These are phyloP conservation scores for Diaporthe sp. DNA, from an alignment of 2,329 filamentous ascomycete genomes.

Conservation along the genomic window DNA sequence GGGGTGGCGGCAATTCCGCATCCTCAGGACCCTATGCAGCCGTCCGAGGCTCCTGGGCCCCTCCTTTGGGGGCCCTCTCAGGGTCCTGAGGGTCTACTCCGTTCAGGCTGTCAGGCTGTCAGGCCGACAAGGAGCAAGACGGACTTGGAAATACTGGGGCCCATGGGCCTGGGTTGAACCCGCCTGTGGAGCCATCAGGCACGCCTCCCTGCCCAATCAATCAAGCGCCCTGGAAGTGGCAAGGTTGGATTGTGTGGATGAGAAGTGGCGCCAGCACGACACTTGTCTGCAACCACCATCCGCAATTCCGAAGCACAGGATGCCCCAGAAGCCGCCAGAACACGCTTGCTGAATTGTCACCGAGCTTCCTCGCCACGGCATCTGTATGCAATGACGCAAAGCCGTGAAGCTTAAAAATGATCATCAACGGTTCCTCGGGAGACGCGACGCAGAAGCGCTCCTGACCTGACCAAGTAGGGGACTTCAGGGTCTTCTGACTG, in stretches of 20 bases:
- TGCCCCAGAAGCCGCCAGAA: slow-evolving; percentile 13
- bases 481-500: slow-evolving; percentile 9
- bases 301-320: not conserved
- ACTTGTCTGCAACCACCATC: not conserved
- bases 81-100: not conserved
- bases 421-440: not conserved
- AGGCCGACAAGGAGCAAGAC: not conserved
- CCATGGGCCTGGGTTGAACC: slow-evolving; percentile 14
- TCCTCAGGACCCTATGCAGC: not conserved
- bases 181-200: slow-evolving; percentile 19
- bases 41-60: not conserved
- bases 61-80: not conserved
- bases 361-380: slow-evolving; percentile 6
- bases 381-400: slow-evolving; percentile 16
- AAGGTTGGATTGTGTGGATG: slow-evolving; percentile 12
- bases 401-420: not conserved
- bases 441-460: not conserved
- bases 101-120: not conserved
- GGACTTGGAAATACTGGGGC: not conserved
- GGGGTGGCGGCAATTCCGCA: slow-evolving; percentile 5
- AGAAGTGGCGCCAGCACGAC: not conserved
- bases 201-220: slow-evolving; percentile 22
- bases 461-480: not conserved
- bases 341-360: not conserved
- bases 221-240: slow-evolving; percentile 8